Evolutionary conservation across 768 basidiomycete genomes (phyloP).

Genomic region (Clathrus columnatus): DNA sequence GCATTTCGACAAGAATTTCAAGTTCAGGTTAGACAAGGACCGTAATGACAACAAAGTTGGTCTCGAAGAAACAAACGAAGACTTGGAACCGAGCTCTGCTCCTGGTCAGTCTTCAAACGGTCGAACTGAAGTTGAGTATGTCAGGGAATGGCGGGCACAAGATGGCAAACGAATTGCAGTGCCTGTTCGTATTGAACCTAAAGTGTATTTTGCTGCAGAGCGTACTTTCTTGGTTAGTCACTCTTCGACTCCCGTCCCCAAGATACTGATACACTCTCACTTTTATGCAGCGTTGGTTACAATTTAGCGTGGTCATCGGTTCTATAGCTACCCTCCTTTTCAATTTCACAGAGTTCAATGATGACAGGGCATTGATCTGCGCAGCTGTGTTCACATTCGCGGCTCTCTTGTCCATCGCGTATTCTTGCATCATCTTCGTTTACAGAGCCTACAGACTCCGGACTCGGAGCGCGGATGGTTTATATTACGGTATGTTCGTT

Average conservation of each 20-base stretch:
- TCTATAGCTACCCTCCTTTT: constrained; percentile 84
- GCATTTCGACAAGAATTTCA: constrained; percentile 76
- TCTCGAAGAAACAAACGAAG: constrained; percentile 16
- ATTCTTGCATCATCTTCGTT: constrained; percentile 74
- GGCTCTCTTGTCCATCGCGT: constrained; percentile 83
- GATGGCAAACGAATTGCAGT: constrained; percentile 85
- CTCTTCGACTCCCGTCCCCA: background rate
- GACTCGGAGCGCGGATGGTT: constrained; percentile 60
- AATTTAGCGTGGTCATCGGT: constrained; percentile 79
- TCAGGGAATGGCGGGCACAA: constrained; percentile 64
- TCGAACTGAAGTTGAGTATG: constrained; percentile 43
- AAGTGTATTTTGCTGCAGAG: constrained; percentile 95
- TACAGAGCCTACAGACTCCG: constrained; percentile 65
- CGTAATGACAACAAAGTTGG: constrained; percentile 20
- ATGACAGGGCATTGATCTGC: constrained; percentile 73
- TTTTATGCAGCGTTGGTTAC: constrained; percentile 75
- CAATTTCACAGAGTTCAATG: constrained; percentile 71
- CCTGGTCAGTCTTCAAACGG: constrained; percentile 25
- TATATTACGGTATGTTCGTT: constrained; percentile 48
- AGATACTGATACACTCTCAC: too few relatives aligned
- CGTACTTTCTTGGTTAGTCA: constrained; percentile 82
- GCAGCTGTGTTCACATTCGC: constrained; percentile 83
- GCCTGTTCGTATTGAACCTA: constrained; percentile 95
- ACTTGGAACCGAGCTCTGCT: constrained; percentile 29
- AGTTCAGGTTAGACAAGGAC: constrained; percentile 45